phyloP scores from a whole-genome alignment of 2,329 filamentous ascomycete genomes.

The Helotiales sp. region DNA sequence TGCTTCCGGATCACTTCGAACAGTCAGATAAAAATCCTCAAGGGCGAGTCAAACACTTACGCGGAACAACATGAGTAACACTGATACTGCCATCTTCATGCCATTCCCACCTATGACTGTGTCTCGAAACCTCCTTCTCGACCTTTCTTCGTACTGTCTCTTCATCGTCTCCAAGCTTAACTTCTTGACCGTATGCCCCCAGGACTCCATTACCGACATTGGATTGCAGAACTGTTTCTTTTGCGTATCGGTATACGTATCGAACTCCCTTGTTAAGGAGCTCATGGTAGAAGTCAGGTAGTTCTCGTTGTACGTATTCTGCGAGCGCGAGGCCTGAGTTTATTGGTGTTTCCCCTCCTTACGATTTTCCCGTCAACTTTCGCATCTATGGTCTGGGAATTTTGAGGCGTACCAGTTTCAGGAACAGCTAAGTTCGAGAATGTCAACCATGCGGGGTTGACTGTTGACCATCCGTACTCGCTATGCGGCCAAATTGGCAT shows the following conservation, averaged over 20 bases:
- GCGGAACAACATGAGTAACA: constrained; percentile 36
- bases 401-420: constrained; percentile 9
- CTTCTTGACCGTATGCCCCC: constrained; percentile 46
- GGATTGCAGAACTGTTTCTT: constrained; percentile 39
- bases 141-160: constrained; percentile 42
- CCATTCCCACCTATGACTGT: constrained; percentile 37
- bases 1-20: constrained; percentile 36
- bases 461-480: constrained; percentile 41
- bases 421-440: constrained; percentile 32
- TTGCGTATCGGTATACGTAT: constrained; percentile 43
- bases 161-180: constrained; percentile 44
- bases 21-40: too few species aligned
- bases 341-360: constrained; percentile 46
- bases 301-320: constrained; percentile 42
- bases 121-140: constrained; percentile 39
- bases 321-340: constrained; percentile 48
- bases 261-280: constrained; percentile 45
- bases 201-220: constrained; percentile 37
- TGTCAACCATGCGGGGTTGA: constrained; percentile 39
- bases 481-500: constrained; percentile 42
- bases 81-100: constrained; percentile 38
- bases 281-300: constrained; percentile 47
- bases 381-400: too few species aligned
- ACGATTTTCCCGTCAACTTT: too few species aligned
- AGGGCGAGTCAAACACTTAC: too few species aligned